Evolutionary conservation across 2,329 filamentous ascomycete genomes (phyloP).

Genomic region (Penicillium sp.): DNA sequence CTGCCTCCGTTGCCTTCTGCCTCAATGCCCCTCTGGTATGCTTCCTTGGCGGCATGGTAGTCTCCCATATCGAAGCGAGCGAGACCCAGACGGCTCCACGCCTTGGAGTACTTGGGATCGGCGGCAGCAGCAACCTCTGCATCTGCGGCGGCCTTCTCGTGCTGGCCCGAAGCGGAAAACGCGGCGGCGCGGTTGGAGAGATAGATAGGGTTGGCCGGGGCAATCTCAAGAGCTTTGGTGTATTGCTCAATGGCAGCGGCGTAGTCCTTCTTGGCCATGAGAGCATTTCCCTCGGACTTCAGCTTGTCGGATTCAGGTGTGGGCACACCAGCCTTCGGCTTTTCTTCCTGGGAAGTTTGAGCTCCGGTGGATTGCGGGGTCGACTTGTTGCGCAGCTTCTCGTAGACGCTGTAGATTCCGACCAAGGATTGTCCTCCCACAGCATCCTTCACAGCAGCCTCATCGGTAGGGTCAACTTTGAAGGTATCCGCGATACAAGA

Average conservation of each 20-base stretch:
- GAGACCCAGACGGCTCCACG: slow-evolving; percentile 89
- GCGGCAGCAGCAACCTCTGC: slow-evolving; percentile 85
- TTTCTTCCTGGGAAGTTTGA: slow-evolving; percentile 40
- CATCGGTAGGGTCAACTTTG: slow-evolving; percentile 83
- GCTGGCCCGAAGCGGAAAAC: slow-evolving; percentile 78
- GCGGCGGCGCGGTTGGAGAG: slow-evolving; percentile 96
- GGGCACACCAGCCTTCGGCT: slow-evolving; percentile 34
- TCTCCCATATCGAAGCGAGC: slow-evolving; percentile 90
- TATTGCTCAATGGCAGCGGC: slow-evolving; percentile 76
- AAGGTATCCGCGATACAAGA: slow-evolving; percentile 95
- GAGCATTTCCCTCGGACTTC: slow-evolving; percentile 87
- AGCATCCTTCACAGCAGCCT: slow-evolving; percentile 68
- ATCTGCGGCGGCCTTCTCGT: slow-evolving; percentile 78
- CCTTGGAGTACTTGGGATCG: slow-evolving; percentile 94
- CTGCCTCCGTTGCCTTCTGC: slow-evolving; percentile 90
- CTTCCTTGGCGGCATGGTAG: slow-evolving; percentile 87
- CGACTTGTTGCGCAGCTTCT: slow-evolving; percentile 77
- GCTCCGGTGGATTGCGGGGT: slow-evolving; percentile 43
- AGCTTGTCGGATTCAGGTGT: slow-evolving; percentile 77
- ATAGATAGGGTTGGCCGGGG: slow-evolving; percentile 89
- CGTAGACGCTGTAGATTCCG: slow-evolving; percentile 92
- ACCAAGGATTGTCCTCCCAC: slow-evolving; percentile 83
- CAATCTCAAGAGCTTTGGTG: slow-evolving; percentile 75
- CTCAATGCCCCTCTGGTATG: slow-evolving; percentile 89
- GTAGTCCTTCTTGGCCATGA: slow-evolving; percentile 95